Evolutionary conservation across 1,284 basidiomycete genomes (phyloP).

Genomic region (Fomitiporia mediterranea): DNA sequence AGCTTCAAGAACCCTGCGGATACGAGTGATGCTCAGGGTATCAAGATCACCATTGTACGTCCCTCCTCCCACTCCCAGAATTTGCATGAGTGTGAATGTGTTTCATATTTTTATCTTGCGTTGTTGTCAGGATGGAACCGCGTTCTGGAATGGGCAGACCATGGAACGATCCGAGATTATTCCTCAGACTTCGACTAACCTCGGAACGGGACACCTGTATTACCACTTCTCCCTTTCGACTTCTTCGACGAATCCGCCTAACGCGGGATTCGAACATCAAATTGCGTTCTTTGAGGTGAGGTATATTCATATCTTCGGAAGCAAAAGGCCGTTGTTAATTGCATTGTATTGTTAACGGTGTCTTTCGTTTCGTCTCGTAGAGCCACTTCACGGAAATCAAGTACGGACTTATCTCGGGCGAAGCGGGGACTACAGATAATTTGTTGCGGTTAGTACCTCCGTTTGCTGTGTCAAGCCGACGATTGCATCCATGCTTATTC

Average conservation of each 20-base stretch:
- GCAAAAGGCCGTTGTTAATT: neutral
- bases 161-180: constrained; percentile 29
- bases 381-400: constrained; percentile 28
- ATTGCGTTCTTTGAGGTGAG: constrained; percentile 28
- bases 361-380: constrained; percentile 10
- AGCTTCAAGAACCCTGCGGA: constrained; percentile 29
- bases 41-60: constrained; percentile 29
- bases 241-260: constrained; percentile 25
- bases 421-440: constrained; percentile 22
- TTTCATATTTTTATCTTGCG: neutral
- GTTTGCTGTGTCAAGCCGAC: neutral
- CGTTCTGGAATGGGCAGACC: constrained; percentile 26
- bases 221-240: constrained; percentile 30
- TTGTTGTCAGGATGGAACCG: constrained; percentile 21
- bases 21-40: constrained; percentile 27
- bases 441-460: constrained; percentile 23
- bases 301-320: constrained; percentile 17
- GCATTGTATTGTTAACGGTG: neutral
- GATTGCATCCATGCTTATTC: constrained; percentile 15
- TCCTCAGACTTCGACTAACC: constrained; percentile 27
- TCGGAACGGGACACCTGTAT: constrained; percentile 28
- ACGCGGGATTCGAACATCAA: constrained; percentile 23
- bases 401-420: constrained; percentile 26
- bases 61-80: constrained; percentile 11
- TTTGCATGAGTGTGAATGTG: too few species aligned